Evolutionary conservation across 2,329 filamentous ascomycete species (phyloP).

Genomic region (Aspergillus carbonarius): DNA sequence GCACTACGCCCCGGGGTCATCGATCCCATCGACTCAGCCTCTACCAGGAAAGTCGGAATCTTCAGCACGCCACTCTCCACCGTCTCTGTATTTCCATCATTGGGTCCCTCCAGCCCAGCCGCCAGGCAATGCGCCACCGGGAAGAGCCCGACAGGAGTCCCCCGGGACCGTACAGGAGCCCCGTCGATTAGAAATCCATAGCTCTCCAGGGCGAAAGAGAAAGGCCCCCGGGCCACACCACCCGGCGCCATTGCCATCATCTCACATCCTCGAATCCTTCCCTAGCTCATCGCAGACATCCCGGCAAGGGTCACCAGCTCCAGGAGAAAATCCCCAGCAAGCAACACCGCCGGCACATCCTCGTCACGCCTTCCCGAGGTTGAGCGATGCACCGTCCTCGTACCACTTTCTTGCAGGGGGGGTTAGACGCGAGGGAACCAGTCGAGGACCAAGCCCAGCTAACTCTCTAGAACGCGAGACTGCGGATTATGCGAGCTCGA

Average conservation of each 20-base stretch:
- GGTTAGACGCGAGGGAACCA: background rate
- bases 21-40: conserved; percentile 51
- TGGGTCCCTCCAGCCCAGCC: conserved; percentile 79
- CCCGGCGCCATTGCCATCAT: conserved; percentile 52
- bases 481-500: background rate
- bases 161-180: conserved; percentile 46
- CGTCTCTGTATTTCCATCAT: conserved; percentile 85
- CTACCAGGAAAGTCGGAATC: conserved; percentile 56
- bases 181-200: conserved; percentile 61
- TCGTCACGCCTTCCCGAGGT: conserved; percentile 1
- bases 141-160: conserved; percentile 61
- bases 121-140: conserved; percentile 71
- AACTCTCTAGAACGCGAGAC: background rate
- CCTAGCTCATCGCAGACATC: conserved; percentile 4
- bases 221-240: conserved; percentile 64
- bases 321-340: conserved; percentile 13
- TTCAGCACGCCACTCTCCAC: conserved; percentile 63
- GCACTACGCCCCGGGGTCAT: conserved; percentile 32
- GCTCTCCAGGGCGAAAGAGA: conserved; percentile 75
- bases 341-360: background rate
- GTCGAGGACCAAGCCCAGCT: background rate
- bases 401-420: conserved; percentile 5
- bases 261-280: conserved; percentile 44
- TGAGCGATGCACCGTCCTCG: conserved; percentile 9
- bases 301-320: conserved; percentile 32